These are phyloP conservation scores for Diplodia intermedia DNA, from an alignment of 2,329 filamentous ascomycete genomes.

Conservation along the genomic window DNA sequence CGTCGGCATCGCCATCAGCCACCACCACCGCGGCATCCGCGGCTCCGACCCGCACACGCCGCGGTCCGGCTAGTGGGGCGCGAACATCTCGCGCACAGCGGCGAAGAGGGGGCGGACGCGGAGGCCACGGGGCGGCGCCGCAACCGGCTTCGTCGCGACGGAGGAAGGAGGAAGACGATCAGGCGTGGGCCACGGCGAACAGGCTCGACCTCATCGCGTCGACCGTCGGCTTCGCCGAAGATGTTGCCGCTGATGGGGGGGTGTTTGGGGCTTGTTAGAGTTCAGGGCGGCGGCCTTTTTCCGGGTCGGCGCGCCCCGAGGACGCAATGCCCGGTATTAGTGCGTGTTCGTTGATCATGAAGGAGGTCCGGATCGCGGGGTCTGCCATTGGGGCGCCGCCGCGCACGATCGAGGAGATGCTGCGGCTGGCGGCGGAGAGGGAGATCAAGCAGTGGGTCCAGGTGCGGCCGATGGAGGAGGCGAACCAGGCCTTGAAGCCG, in stretches of 20 bases:
- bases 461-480: slow-evolving; percentile 61
- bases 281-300: slow-evolving; percentile 66
- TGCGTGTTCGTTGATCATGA: slow-evolving; percentile 65
- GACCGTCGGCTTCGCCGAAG: slow-evolving; percentile 62
- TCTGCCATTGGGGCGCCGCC: slow-evolving; percentile 62
- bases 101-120: slow-evolving; percentile 65
- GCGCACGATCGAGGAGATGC: slow-evolving; percentile 66
- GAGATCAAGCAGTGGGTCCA: slow-evolving; percentile 68
- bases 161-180: slow-evolving; percentile 63
- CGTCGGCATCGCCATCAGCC: slow-evolving; percentile 40
- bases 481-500: slow-evolving; percentile 63
- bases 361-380: slow-evolving; percentile 57
- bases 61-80: slow-evolving; percentile 50
- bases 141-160: slow-evolving; percentile 64
- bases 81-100: slow-evolving; percentile 64
- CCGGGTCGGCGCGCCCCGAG: slow-evolving; percentile 73
- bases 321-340: slow-evolving; percentile 60
- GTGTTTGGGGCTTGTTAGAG: slow-evolving; percentile 66
- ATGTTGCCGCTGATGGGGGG: slow-evolving; percentile 68
- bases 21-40: slow-evolving; percentile 36
- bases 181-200: slow-evolving; percentile 61
- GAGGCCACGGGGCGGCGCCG: slow-evolving; percentile 68
- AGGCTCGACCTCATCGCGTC: slow-evolving; percentile 65
- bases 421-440: slow-evolving; percentile 65
- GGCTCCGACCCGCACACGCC: slow-evolving; percentile 44